phyloP scores from a whole-genome alignment of 768 basidiomycete genomes.

The Pisolithus tinctorius region DNA sequence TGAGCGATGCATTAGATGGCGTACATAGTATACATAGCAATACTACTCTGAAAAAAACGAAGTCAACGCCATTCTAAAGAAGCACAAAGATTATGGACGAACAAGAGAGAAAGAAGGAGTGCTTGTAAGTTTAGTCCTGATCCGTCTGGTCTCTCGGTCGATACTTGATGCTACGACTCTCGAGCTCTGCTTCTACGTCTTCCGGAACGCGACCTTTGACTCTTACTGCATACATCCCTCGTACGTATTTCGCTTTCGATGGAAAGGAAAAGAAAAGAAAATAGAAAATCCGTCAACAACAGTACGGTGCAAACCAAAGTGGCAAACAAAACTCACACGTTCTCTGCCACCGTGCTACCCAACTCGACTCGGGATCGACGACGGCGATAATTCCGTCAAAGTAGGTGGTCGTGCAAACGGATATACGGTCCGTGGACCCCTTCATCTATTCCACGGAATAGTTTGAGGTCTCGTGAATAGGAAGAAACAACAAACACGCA shows the following conservation, averaged over 20 bases:
- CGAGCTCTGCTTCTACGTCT: slow-evolving; percentile 77
- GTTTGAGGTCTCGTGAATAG: neutral
- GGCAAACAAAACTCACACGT: slow-evolving; percentile 59
- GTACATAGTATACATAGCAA: neutral
- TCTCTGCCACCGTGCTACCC: slow-evolving; percentile 96
- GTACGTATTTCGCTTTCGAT: slow-evolving; percentile 71
- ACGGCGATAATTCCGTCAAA: slow-evolving; percentile 91
- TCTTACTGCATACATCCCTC: slow-evolving; percentile 91
- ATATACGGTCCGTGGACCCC: slow-evolving; percentile 75
- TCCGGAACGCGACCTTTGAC: slow-evolving; percentile 82
- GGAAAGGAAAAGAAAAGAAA: neutral
- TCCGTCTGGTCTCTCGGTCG: slow-evolving; percentile 80
- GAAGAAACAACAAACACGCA: slow-evolving; percentile 26
- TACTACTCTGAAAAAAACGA: neutral
- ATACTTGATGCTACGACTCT: slow-evolving; percentile 72
- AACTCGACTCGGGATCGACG: slow-evolving; percentile 79
- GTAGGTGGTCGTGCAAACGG: slow-evolving; percentile 82
- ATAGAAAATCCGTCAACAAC: slow-evolving; percentile 5
- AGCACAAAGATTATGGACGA: too few relatives aligned
- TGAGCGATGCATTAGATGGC: too few relatives aligned
- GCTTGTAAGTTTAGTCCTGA: slow-evolving; percentile 40
- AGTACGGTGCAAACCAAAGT: neutral
- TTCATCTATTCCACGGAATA: slow-evolving; percentile 60
- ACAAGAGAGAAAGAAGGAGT: too few relatives aligned
- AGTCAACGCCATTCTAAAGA: neutral